Evolutionary conservation across 2,329 filamentous ascomycete species (phyloP).

Genomic region (Pestalotiopsis sp.): DNA sequence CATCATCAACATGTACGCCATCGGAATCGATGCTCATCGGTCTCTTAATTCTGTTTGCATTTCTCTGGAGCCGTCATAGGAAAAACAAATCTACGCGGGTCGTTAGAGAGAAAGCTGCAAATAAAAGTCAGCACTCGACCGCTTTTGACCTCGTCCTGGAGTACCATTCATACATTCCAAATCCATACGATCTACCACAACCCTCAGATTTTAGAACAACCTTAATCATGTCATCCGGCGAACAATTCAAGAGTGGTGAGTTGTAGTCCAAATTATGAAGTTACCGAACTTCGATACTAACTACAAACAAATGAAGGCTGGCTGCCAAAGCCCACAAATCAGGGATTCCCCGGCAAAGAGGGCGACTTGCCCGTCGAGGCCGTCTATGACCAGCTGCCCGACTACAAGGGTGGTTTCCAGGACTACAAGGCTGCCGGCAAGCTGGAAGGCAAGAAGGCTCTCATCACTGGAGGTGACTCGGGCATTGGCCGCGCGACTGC

Average conservation of each 20-base stretch:
- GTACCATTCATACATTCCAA: background rate
- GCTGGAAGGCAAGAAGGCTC: constrained; percentile 71
- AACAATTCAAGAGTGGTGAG: constrained; percentile 10
- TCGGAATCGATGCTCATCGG: constrained; percentile 2
- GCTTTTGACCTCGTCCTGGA: background rate
- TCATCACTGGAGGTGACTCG: constrained; percentile 81
- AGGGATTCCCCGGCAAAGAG: constrained; percentile 46
- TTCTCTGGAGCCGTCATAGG: background rate
- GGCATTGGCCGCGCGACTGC: constrained; percentile 79
- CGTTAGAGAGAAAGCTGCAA: background rate
- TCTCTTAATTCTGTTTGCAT: background rate
- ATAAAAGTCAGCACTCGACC: background rate
- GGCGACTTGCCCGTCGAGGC: constrained; percentile 57
- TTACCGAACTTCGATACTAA: background rate
- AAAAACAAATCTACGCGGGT: background rate
- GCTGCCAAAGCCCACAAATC: constrained; percentile 37
- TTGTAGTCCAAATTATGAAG: background rate
- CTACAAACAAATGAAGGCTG: background rate
- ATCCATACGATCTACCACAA: background rate
- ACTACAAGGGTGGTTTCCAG: constrained; percentile 67
- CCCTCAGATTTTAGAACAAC: background rate
- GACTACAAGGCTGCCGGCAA: constrained; percentile 77
- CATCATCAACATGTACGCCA: constrained; percentile 7
- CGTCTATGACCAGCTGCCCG: constrained; percentile 67
- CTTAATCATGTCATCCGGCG: constrained; percentile 5